Base-by-base conservation (phyloP, 192 early-diverging fungal genomes). In the Cetraspora pellucida region DNA sequence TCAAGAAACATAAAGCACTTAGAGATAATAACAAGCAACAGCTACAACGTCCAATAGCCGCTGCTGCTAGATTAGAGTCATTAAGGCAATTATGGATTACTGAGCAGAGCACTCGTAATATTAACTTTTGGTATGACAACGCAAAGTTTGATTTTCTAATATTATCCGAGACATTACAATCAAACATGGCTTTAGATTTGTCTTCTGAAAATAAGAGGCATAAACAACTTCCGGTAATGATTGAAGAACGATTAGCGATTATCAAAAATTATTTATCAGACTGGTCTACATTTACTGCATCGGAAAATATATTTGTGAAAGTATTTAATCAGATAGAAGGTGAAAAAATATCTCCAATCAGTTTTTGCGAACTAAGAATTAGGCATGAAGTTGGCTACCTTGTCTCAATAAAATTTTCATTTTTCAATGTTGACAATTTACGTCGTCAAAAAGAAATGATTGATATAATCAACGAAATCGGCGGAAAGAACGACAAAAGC, bases 121-220 rank as follows among this genome's bases (percentile, higher is more conserved):
- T 78, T 17, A 69, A 78, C 7, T 83, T 82, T 45, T 89, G 87
- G 84, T 89, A 86, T 52, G 86, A 82, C 46, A 80, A 84, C 10
- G 61, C 68, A 21, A 77, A 80, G 13, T 85, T 88, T n/a, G 82
- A 86, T 66, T 55, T 81, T 46, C 59, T 86, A 11, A 46, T 87
- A n/a, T 70, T 73, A 16, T 19, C 78, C 17, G 70, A 80, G 10
- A 68, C 73, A 8, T 78, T 77, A 43, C 25, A 77, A n/a, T 81
- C 79, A 63, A 78, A 77, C 2, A 78, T 76, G 10, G 17, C 74
- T 44, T 27, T 84, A 78, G 78, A 45, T 14, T 25, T 0, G 11
- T 3, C 11, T 19, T 16, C 44, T 19, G 65, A n/a, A n/a, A n/a
- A n/a, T n/a, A n/a, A n/a, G n/a, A 46, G 1, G n/a, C 44, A n/a